Base-by-base conservation (phyloP, 139 green algal genomes). In the Volvox africanus region DNA sequence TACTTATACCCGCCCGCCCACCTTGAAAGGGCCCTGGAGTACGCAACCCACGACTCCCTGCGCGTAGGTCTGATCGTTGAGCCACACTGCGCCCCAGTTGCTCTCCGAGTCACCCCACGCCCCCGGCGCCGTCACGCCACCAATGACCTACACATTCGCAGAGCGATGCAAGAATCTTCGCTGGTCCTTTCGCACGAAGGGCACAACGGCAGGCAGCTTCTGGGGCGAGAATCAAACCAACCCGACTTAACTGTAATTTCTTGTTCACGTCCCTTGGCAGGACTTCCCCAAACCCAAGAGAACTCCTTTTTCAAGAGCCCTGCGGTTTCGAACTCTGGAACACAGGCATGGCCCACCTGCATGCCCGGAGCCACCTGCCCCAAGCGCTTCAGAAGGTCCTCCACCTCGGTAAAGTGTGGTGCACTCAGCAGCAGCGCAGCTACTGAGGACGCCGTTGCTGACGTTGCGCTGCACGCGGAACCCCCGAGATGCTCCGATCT, bases 311-410 rank as follows among this genome's bases (percentile, higher is more conserved):
- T 55, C 44, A 55, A 55, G 44, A 55, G 44, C 44, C 44, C 44
- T 9, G 44, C 44, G 44, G 9, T 55, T 55, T 55, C 9, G 44
- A 55, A 55, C 44, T 55, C 5, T 55, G 9, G 44, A 9, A 5
- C 77, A 22, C 77, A 62, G 32, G 33, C 33, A 21, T 28, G 22
- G 32, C 71, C 71, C 44, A 89, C 85, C 75, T 84, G 73, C 86
- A 90, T 90, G 14, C 44, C 32, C 2, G 86, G 86, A 9, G 69
- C 73, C 35, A 85, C 75, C 55, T 37, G 55, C 28, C 55, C 73
- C 22, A 90, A 79, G 26, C 86, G 50, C 86, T 6, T 3, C 73
- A 90, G 44, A 75, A 90, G 86, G 50, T 84, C 86, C 86, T 90
- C 86, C 5, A 90, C 32, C 75, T 71, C 73, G 22, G 80, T 21